phyloP scores from a whole-genome alignment of 768 basidiomycete species.

The Neoboletus magnificus region DNA sequence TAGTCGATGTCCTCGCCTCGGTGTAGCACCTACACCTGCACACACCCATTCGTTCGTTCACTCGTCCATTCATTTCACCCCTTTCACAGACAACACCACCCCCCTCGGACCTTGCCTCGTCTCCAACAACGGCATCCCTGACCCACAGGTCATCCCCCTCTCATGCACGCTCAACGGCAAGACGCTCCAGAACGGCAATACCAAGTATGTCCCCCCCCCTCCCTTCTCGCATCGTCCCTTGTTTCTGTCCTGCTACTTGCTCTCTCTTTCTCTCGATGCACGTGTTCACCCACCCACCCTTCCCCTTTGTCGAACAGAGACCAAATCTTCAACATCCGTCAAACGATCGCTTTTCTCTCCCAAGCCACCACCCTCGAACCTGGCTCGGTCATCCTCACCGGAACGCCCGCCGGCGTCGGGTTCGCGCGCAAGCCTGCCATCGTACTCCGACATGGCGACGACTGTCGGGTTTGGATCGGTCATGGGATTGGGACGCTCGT shows the following conservation, averaged over 20 bases:
- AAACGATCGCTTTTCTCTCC: constrained; percentile 77
- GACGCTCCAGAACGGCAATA: constrained; percentile 70
- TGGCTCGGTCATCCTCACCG: constrained; percentile 80
- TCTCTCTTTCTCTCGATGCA: not conserved
- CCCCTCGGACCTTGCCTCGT: constrained; percentile 84
- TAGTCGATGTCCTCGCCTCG: constrained; percentile 8
- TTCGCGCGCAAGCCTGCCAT: constrained; percentile 69
- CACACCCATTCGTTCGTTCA: not conserved
- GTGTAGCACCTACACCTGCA: not conserved
- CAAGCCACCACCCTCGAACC: constrained; percentile 82
- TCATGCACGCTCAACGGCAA: constrained; percentile 65
- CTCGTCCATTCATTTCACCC: not conserved
- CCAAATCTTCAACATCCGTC: constrained; percentile 76
- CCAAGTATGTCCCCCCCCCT: constrained; percentile 53
- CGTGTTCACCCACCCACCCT: not conserved
- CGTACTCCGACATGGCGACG: constrained; percentile 72
- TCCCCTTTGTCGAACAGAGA: constrained; percentile 43
- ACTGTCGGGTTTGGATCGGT: constrained; percentile 63
- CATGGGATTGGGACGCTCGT: constrained; percentile 75
- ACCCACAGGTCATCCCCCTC: constrained; percentile 64
- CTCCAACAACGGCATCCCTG: constrained; percentile 54
- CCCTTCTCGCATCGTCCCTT: not conserved
- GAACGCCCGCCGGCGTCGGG: constrained; percentile 80
- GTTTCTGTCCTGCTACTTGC: not conserved
- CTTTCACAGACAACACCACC: constrained; percentile 34